phyloP scores from a whole-genome alignment of 2,329 filamentous ascomycete genomes.

The Lecanoromycetidae sp. region DNA sequence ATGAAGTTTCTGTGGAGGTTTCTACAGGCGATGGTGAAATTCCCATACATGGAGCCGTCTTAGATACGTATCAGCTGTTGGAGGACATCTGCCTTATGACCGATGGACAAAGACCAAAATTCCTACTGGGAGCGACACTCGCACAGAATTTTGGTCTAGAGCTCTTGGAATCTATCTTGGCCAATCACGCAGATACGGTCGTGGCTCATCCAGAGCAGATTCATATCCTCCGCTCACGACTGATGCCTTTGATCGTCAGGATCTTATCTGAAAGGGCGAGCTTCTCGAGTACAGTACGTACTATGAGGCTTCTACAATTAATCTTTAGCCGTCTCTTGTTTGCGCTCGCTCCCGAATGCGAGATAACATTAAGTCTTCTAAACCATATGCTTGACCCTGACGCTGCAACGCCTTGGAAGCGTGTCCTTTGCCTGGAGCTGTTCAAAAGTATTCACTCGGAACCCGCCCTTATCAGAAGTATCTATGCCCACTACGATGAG shows the following conservation, averaged over 20 bases:
- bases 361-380: constrained; percentile 67
- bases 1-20: constrained; percentile 53
- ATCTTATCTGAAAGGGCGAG: constrained; percentile 64
- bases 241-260: constrained; percentile 74
- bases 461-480: constrained; percentile 60
- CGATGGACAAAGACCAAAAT: constrained; percentile 71
- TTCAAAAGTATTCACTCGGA: constrained; percentile 79
- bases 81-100: constrained; percentile 81
- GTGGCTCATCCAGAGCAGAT: constrained; percentile 61
- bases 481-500: constrained; percentile 70
- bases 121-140: constrained; percentile 65
- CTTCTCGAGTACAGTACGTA: constrained; percentile 71
- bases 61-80: constrained; percentile 81
- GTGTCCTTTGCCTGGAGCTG: constrained; percentile 81
- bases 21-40: constrained; percentile 53
- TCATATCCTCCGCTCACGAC: constrained; percentile 59
- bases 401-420: constrained; percentile 64
- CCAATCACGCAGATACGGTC: constrained; percentile 54
- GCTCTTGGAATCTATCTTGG: constrained; percentile 78
- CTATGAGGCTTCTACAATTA: constrained; percentile 71
- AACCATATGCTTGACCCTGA: constrained; percentile 85
- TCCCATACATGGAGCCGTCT: constrained; percentile 59
- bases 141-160: constrained; percentile 78
- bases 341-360: constrained; percentile 65
- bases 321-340: constrained; percentile 66